Evolutionary conservation across 768 basidiomycete genomes (phyloP).

Genomic region (Cystobasidium tubakii): DNA sequence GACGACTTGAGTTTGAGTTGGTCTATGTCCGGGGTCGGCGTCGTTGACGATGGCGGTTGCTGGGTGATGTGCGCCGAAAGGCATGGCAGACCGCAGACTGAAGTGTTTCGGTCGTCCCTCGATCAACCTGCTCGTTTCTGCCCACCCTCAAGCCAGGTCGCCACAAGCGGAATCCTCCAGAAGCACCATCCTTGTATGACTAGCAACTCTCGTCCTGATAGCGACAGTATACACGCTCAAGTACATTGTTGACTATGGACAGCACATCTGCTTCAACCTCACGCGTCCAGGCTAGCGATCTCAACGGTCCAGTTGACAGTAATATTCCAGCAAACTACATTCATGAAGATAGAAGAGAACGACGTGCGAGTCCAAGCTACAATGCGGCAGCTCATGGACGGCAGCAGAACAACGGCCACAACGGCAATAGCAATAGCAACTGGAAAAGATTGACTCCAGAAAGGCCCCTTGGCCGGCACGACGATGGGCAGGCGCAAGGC

Average conservation of each 20-base stretch:
- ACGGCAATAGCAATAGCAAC: background rate
- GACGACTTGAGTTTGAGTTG: no score
- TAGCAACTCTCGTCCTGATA: background rate
- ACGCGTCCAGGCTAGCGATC: slow-evolving; percentile 5
- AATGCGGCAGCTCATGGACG: slow-evolving; percentile 1
- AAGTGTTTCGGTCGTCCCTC: background rate
- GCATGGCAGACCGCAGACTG: background rate
- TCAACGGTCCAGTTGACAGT: slow-evolving; percentile 7
- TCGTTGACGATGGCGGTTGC: background rate
- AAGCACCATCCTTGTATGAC: no score
- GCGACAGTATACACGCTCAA: background rate
- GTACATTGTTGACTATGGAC: background rate
- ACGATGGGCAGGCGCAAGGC: background rate
- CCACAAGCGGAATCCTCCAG: background rate
- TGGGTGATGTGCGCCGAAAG: background rate
- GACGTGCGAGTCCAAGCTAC: slow-evolving; percentile 30
- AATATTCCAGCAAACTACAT: background rate
- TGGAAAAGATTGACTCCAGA: slow-evolving; percentile 26
- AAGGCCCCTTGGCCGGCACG: slow-evolving; percentile 4
- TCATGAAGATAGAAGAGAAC: background rate
- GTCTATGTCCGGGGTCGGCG: background rate
- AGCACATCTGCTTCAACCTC: background rate
- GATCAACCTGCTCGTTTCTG: background rate
- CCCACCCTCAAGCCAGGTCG: background rate
- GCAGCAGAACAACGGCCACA: slow-evolving; percentile 8